Percentiles rank a stretch among this genome's conserved stretches.
These are phyloP conservation scores for Penicillium sp. DNA, from an alignment of 2,329 filamentous ascomycete species.

Conservation along the genomic window DNA sequence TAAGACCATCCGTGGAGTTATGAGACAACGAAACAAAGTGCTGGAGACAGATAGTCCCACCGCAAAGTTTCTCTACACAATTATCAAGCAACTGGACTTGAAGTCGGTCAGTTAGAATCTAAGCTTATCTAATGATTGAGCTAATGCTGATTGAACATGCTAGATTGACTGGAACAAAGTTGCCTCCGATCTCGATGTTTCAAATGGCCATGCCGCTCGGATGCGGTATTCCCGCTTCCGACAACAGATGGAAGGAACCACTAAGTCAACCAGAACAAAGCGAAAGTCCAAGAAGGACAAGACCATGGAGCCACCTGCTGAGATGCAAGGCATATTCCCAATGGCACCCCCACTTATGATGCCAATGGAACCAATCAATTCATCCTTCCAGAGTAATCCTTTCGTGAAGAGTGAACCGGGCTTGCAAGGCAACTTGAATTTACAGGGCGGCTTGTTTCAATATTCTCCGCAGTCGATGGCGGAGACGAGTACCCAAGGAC, in stretches of 20 bases:
- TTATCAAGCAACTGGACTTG: conserved; percentile 56
- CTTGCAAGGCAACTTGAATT: conserved; percentile 1
- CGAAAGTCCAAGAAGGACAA: conserved; percentile 25
- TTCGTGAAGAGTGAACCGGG: conserved; percentile 28
- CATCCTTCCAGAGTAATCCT: conserved; percentile 10
- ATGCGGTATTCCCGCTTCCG: conserved; percentile 58
- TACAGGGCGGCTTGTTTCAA: neutral
- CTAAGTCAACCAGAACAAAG: conserved; percentile 27
- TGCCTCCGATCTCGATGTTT: conserved; percentile 51
- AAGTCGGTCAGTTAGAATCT: conserved; percentile 38
- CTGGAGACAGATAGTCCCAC: conserved; percentile 52
- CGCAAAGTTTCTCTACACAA: conserved; percentile 55
- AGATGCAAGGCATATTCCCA: conserved; percentile 13
- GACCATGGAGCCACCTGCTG: conserved; percentile 15
- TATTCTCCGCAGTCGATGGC: conserved; percentile 8
- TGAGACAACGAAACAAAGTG: conserved; percentile 43
- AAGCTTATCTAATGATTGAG: conserved; percentile 7
- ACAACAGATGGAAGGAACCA: conserved; percentile 52
- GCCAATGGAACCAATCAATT: conserved; percentile 15
- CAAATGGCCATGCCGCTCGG: conserved; percentile 57
- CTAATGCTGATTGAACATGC: neutral
- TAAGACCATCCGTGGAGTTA: conserved; percentile 8
- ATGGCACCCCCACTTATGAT: conserved; percentile 8
- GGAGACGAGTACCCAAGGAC: neutral
- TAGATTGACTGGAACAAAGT: conserved; percentile 57